Base-by-base conservation (phyloP, 768 basidiomycete species). In the Boletus pseudo-olivaceus region DNA sequence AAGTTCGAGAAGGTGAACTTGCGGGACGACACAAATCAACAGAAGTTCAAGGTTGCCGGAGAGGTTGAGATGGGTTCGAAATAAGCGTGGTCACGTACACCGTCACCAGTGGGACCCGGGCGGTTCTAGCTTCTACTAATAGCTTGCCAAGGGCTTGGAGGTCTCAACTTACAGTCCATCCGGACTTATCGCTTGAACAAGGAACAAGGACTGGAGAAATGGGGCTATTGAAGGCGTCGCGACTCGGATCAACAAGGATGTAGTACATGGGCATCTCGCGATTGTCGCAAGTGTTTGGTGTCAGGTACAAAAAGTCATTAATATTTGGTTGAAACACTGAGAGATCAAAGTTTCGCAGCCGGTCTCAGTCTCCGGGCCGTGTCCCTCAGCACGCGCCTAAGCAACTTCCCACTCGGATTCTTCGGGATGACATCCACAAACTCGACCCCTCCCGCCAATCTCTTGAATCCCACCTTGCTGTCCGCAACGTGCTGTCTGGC, bases 391-490 rank as follows among this genome's bases (percentile, higher is more conserved):
- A 83, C 68, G 30, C 83, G 78, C 43, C 81, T 67, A 32, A 84
- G 75, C 43, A 85, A 75, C 65, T 86, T 86, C n/a, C 87, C 86
- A 23, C 83, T 84, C 3, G 85, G 82, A 60, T 84, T 87, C 75
- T 84, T 87, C 3, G 86, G 87, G 38, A 88, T 79, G 2, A 64
- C 69, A 41, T 85, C 79, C 26, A 85, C 75, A 53, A 87, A 82
- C 57, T 82, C 80, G 5, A 88, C 75, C 9, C 85, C 86, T 7
- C 83, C 85, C 5, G 76, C 71, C 1, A 88, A 65, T 59, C 75
- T 77, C 67, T 88, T 88, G 66, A 87, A 87, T 40, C 72, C 69
- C 6, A 78, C 74, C 61, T 85, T 87, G 20, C 72, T 69, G 54
- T 83, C 82, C 7, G 80, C 73, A 29, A 87, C 82, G 56, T 82